Conservation (phyloP, 1,284 basidiomycete species). For the Paramarasmius palmivorus region DNA sequence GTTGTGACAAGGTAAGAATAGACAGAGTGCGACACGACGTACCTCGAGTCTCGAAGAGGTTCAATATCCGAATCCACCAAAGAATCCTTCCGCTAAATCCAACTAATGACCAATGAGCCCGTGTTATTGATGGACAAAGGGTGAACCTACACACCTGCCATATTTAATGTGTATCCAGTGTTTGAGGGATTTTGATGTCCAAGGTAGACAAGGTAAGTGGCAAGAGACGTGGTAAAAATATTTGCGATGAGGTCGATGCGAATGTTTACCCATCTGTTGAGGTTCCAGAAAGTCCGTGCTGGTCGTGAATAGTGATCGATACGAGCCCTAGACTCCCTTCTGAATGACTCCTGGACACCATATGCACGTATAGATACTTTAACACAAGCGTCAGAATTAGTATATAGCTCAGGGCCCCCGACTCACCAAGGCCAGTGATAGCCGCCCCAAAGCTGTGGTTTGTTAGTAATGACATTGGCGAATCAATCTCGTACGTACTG, state of each 20-base stretch:
- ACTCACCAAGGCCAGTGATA: conserved; percentile 62
- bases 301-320: conserved; percentile 41
- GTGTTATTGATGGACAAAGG: not conserved
- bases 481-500: conserved; percentile 36
- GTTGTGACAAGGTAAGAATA: not conserved
- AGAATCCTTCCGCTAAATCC: conserved; percentile 57
- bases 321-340: conserved; percentile 32
- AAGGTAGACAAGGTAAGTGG: conserved; percentile 15
- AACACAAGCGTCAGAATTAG: not conserved
- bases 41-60: conserved; percentile 63
- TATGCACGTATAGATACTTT: conserved; percentile 65
- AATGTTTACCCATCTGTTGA: conserved; percentile 46
- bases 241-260: conserved; percentile 40
- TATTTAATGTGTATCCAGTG: conserved; percentile 26
- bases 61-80: conserved; percentile 51
- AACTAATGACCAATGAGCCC: conserved; percentile 29
- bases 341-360: conserved; percentile 45
- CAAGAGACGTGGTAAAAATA: conserved; percentile 27
- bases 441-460: conserved; percentile 69
- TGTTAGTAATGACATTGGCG: no score
- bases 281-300: conserved; percentile 39
- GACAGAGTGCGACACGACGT: conserved; percentile 23
- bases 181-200: conserved; percentile 6
- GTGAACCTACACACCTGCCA: conserved; percentile 37
- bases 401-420: not conserved